Evolutionary conservation across 345 rosid species (phyloP).

Genomic region (Citrus australasica): DNA sequence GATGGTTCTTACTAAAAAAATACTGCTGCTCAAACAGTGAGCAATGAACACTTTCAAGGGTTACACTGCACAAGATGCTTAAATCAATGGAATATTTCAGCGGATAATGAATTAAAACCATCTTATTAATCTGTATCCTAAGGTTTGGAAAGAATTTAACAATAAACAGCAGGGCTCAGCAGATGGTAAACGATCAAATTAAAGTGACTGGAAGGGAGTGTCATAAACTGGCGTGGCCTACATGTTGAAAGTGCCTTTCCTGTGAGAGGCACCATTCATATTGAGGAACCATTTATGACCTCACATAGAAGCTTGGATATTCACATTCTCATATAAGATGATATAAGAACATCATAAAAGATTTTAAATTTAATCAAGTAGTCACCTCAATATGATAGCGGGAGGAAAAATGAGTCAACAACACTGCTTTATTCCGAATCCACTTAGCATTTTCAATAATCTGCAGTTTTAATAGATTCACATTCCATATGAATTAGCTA

Average conservation of each 20-base stretch:
- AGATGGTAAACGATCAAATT: not conserved
- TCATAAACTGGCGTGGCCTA: not conserved
- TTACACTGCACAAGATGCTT: not conserved
- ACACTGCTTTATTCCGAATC: constrained; percentile 72
- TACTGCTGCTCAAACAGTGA: not conserved
- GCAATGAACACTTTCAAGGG: not conserved
- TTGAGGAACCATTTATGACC: not conserved
- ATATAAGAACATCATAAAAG: not conserved
- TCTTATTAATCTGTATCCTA: not conserved
- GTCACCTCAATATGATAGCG: constrained; percentile 85
- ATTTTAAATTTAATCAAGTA: constrained; percentile 10
- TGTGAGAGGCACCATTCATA: not conserved
- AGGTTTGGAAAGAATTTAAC: not conserved
- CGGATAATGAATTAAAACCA: not conserved
- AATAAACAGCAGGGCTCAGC: not conserved
- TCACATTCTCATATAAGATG: not conserved
- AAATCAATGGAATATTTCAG: not conserved
- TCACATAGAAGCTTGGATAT: not conserved
- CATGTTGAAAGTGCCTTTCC: not conserved
- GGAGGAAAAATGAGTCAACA: constrained; percentile 88
- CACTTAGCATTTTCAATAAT: constrained; percentile 81
- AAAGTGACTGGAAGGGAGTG: not conserved
- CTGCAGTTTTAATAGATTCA: constrained; percentile 37
- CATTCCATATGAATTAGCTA: not conserved
- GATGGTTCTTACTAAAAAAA: not conserved